Evolutionary conservation across 148 eudicot genomes (phyloP).

Genomic region (Persicaria maculosa): DNA sequence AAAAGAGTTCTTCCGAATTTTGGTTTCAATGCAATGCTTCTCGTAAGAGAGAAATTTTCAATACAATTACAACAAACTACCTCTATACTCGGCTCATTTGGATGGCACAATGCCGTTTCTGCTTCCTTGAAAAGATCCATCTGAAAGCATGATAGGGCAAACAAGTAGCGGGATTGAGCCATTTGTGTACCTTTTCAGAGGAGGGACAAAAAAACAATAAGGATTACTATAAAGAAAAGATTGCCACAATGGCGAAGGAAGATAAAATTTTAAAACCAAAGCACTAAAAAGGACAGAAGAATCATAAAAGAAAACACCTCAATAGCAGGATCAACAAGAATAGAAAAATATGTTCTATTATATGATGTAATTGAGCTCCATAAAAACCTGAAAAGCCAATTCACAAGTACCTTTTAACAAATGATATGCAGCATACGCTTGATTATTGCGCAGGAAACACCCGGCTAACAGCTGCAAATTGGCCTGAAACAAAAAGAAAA

Average conservation of each 20-base stretch:
- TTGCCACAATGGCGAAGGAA: not conserved
- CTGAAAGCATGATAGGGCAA: conserved; percentile 87
- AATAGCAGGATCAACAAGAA: not conserved
- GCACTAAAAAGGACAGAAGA: not conserved
- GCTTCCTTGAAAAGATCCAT: conserved; percentile 95
- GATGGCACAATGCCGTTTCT: conserved; percentile 64
- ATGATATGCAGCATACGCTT: conserved; percentile 83
- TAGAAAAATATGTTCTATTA: not conserved
- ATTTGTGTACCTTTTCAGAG: conserved; percentile 63
- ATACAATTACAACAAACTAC: conserved; percentile 24
- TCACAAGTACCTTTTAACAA: conserved; percentile 59
- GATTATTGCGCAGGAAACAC: conserved; percentile 83
- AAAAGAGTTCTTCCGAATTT: not conserved
- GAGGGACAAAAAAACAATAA: conserved; percentile 17
- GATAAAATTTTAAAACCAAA: not conserved
- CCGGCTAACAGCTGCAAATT: conserved; percentile 76
- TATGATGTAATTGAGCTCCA: not conserved
- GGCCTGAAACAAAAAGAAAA: conserved; percentile 37
- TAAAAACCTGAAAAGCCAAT: not conserved
- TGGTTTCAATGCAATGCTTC: not conserved
- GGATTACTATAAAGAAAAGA: not conserved
- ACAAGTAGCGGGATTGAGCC: conserved; percentile 97
- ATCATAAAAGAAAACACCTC: not conserved
- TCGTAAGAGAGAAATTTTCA: not conserved
- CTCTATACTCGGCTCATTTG: conserved; percentile 77